Base-by-base conservation (phyloP, 768 basidiomycete genomes). In the Clavulina sp. region DNA sequence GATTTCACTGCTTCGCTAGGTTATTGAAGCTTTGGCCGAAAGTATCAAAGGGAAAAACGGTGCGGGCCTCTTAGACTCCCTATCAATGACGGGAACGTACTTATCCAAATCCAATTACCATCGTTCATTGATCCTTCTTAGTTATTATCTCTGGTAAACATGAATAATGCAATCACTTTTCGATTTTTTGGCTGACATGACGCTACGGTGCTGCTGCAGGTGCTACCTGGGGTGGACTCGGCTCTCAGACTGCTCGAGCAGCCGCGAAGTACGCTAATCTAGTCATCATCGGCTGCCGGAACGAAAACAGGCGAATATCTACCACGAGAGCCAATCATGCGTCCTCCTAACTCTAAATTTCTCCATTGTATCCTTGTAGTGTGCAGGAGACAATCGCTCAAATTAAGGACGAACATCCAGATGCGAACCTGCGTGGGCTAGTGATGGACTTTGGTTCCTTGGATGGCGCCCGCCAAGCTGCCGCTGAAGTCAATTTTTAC, bases 401-500 rank as follows among this genome's bases (percentile, higher is more conserved):
- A 6, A 58, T 58, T 48, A 19, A 50, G 33, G 46, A 48, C 13
- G 56, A 57, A 2, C 34, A 40, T 16, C 53, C 57, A 3, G 26
- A 18, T 3, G 53, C 56, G 2, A 54, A 56, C 24, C 23, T 54
- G 0, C 33, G 50, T 5, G 5, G 23, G 4, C 23, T 58, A 1
- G 41, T 57, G 30, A 38, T 57, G 13, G 57, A 58, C 31, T 40
- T 58, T 7, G 41, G 47, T 16, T 52, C 52, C 1, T 50, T 52
- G 23, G 50, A 34, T 6, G 26, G 50, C 23, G 32, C 49, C 9
- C 44, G 48, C 18, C 41, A 34, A 5, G 57, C 53, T 19, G 57
- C 53, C 1, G 40, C 40, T 4, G 51, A 57, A 23, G 52, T 58
- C 16, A 40, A 47, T 16, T 26, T 26, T 2, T 56, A 36, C 19